Percentiles rank a stretch among this genome's conserved stretches.
Evolutionary conservation across 768 basidiomycete species (phyloP).

Genomic region (Phylloporus sp.): DNA sequence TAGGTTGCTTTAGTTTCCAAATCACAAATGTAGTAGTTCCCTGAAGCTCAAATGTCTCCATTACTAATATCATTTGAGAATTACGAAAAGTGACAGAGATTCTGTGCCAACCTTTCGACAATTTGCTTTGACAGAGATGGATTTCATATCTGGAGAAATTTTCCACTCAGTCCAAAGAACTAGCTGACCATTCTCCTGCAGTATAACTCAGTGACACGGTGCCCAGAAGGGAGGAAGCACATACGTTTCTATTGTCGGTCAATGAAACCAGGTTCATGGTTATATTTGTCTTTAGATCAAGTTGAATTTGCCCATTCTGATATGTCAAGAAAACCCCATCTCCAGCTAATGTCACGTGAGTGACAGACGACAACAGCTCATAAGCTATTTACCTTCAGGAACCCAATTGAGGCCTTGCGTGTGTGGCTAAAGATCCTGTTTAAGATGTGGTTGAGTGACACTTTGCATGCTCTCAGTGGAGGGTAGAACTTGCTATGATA

Average conservation of each 20-base stretch:
- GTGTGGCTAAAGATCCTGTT: constrained; percentile 77
- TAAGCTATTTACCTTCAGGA: constrained; percentile 66
- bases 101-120: constrained; percentile 55
- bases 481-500: constrained; percentile 58
- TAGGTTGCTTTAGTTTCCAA: constrained; percentile 64
- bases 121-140: constrained; percentile 78
- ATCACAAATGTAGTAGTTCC: constrained; percentile 91
- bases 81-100: not conserved
- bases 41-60: constrained; percentile 91
- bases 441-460: constrained; percentile 88
- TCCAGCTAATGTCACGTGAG: constrained; percentile 57
- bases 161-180: constrained; percentile 64
- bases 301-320: constrained; percentile 60
- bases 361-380: not conserved
- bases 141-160: constrained; percentile 88
- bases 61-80: constrained; percentile 51
- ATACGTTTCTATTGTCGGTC: constrained; percentile 63
- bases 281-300: constrained; percentile 75
- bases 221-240: constrained; percentile 7
- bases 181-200: constrained; percentile 51
- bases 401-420: constrained; percentile 72
- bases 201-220: constrained; percentile 2
- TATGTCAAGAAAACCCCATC: constrained; percentile 85
- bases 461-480: constrained; percentile 53
- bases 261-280: constrained; percentile 58